phyloP scores from a whole-genome alignment of 345 rosid genomes.

The Abelmoschus esculentus region DNA sequence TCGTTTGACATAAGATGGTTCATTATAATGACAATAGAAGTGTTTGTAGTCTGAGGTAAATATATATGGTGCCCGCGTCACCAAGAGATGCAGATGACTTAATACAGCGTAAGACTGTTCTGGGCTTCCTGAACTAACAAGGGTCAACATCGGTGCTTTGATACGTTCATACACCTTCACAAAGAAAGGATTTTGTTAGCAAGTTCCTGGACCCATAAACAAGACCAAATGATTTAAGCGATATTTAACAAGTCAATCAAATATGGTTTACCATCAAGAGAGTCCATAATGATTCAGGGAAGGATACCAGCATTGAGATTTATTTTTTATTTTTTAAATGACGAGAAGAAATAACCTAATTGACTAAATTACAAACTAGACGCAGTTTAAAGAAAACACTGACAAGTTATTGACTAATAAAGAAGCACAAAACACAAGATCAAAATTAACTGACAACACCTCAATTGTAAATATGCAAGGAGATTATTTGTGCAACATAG shows the following conservation, averaged over 20 bases:
- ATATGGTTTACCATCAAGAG: neutral
- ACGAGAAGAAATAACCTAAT: neutral
- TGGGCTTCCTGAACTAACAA: constrained; percentile 98
- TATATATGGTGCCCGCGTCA: constrained; percentile 91
- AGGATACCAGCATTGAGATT: neutral
- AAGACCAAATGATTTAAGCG: neutral
- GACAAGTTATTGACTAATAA: neutral
- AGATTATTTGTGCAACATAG: neutral
- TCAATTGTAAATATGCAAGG: constrained; percentile 2
- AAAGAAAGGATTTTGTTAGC: constrained; percentile 14
- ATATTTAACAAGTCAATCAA: constrained; percentile 1
- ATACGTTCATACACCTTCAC: constrained; percentile 90
- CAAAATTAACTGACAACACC: neutral
- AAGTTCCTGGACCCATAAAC: neutral
- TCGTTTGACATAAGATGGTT: constrained; percentile 86
- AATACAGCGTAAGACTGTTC: constrained; percentile 94
- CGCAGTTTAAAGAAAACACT: neutral
- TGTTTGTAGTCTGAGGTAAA: constrained; percentile 89
- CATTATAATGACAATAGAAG: constrained; percentile 95
- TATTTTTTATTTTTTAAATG: neutral
- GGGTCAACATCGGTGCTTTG: constrained; percentile 91
- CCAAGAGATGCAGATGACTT: constrained; percentile 92
- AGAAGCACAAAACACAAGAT: neutral
- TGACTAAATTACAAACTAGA: neutral
- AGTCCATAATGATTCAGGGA: neutral